phyloP scores from a whole-genome alignment of 805 yeast species.

The Metschnikowia proteae region DNA sequence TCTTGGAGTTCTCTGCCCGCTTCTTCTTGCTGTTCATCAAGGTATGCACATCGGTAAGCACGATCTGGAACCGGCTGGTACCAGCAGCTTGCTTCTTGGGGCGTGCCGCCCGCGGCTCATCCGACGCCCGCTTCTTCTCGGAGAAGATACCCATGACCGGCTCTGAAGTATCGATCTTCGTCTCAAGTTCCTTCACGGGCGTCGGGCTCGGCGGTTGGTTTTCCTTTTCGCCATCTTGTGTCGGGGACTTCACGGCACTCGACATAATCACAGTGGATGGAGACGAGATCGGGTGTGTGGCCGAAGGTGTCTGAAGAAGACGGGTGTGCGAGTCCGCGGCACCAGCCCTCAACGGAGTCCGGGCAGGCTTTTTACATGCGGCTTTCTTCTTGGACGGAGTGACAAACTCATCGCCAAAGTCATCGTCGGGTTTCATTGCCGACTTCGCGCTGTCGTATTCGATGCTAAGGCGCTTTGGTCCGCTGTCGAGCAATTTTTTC shows the following conservation, averaged over 20 bases:
- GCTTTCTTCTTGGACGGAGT: constrained; percentile 33
- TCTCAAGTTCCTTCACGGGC: constrained; percentile 26
- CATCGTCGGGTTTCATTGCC: constrained; percentile 8
- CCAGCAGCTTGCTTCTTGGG: constrained; percentile 14
- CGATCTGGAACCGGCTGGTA: constrained; percentile 17
- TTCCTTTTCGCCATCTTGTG: constrained; percentile 8
- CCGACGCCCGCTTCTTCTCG: constrained; percentile 19
- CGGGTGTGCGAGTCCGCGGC: constrained; percentile 8
- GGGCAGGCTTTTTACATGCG: constrained; percentile 23
- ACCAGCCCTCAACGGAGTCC: constrained; percentile 15
- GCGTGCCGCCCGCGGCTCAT: constrained; percentile 7
- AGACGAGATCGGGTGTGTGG: constrained; percentile 30
- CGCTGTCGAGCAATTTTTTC: constrained; percentile 1
- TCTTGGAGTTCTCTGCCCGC: constrained; percentile 6
- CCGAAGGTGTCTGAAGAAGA: constrained; percentile 33
- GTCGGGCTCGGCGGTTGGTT: constrained; percentile 36
- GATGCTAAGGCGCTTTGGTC: constrained; percentile 30
- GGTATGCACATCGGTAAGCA: constrained; percentile 21
- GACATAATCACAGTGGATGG: constrained; percentile 43
- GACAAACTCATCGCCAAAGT: constrained; percentile 22
- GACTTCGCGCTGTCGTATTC: constrained; percentile 31
- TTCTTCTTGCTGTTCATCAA: constrained; percentile 20
- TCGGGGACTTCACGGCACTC: constrained; percentile 24
- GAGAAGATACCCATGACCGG: constrained; percentile 40
- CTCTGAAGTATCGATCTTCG: constrained; percentile 16